Conservation (phyloP, 345 rosid species). For the Brassica juncea region DNA sequence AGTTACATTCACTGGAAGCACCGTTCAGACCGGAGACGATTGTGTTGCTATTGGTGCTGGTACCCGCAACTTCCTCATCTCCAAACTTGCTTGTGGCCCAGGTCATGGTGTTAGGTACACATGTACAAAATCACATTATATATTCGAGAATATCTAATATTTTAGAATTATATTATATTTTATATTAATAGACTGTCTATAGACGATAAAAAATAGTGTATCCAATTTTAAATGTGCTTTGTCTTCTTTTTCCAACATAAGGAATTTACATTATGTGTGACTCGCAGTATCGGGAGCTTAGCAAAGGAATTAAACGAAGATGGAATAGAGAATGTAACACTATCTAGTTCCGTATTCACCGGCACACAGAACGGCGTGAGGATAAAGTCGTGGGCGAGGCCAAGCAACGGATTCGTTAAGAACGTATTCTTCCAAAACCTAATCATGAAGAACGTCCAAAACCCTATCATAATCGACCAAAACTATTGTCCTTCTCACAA, state of each 20-base stretch:
- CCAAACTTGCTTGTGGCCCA: slow-evolving; percentile 56
- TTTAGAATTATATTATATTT: not conserved
- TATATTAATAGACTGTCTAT: not conserved
- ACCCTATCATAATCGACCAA: slow-evolving; percentile 63
- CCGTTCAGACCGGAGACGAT: slow-evolving; percentile 57
- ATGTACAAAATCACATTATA: not conserved
- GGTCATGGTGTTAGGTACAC: slow-evolving; percentile 66
- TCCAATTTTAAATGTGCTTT: not conserved
- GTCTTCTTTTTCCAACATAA: not conserved
- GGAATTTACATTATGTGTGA: not conserved
- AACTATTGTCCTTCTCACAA: slow-evolving; percentile 52
- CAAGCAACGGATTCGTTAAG: slow-evolving; percentile 48
- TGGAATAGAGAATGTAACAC: slow-evolving; percentile 40
- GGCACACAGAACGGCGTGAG: slow-evolving; percentile 39
- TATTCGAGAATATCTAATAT: not conserved
- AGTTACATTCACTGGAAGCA: slow-evolving; percentile 41
- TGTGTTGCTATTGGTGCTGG: slow-evolving; percentile 63
- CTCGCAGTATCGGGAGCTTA: slow-evolving; percentile 34
- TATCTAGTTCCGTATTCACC: slow-evolving; percentile 36
- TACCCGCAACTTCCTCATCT: slow-evolving; percentile 46
- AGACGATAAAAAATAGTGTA: not conserved
- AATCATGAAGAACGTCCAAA: slow-evolving; percentile 44
- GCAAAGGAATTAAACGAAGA: slow-evolving; percentile 30
- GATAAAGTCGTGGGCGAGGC: slow-evolving; percentile 52
- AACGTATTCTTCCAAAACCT: slow-evolving; percentile 40